Evolutionary conservation across 441 rosid species (phyloP), one percentile per base, ranked within the genome.

Genomic region (Adansonia gregorii): DNA sequence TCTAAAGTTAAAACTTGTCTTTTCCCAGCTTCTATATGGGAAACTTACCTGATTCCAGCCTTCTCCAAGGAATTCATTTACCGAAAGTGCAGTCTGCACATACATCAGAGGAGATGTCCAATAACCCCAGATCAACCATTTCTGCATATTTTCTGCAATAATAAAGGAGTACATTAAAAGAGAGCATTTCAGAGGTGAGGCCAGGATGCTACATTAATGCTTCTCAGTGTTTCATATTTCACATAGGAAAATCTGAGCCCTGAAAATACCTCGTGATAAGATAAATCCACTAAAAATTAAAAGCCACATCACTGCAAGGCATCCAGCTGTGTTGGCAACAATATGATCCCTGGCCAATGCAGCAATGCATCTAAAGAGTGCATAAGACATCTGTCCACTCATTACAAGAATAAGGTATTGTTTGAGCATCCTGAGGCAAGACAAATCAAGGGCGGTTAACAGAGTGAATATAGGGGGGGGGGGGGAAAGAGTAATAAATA

Each of bases 111-210:
- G 95, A 0, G 92, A 91, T 46, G 77, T 7, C 93, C 95, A 91
- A 46, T 91, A 91, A 46, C 92, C 93, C 93, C 95, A 91, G 72
- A 86, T 31, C 93, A 90, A 88, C 93, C 93, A 91, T 61, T 66
- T 82, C 78, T 86, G 86, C 41, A 91, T 81, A 59, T 91, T 54
- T 14, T 81, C 95, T 91, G 83, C 58, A 24, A 71, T 20, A 6
- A 35, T 41, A 52, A 56, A 45, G 59, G 20, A 24, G 11, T 54
- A 67, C 6, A 67, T 67, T 22, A 60, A 12, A 41, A 41, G 45
- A 5, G 7, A 41, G 45, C 39, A 35, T 35, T 35, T 35, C 39
- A 35, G 39, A 35, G 39, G 39, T 35, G 39, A 35, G 39, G 39
- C 39, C 39, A 35, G 39, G 39, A 35, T 35, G 39, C 39, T 35